Conservation (phyloP, 257 asterid species). For the Echites panduratus region DNA sequence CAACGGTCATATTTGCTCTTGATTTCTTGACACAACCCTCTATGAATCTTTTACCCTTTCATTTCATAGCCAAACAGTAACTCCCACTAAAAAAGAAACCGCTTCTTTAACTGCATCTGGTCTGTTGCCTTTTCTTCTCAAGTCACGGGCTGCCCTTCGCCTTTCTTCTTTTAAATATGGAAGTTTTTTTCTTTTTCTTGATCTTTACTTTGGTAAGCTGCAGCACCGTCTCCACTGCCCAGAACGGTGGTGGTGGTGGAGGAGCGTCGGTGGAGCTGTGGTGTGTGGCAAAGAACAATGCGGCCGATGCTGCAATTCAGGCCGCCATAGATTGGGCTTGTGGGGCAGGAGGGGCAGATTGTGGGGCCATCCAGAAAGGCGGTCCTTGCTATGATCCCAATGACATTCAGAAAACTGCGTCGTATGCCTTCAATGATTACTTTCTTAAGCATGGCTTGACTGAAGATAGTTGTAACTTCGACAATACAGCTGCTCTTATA, state of each 20-base stretch:
- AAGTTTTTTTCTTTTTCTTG: conserved; percentile 8
- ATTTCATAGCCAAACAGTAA: neutral
- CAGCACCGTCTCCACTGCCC: conserved; percentile 32
- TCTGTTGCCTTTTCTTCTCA: neutral
- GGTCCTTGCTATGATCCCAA: conserved; percentile 75
- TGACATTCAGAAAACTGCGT: conserved; percentile 69
- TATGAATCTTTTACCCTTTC: neutral
- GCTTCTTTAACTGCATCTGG: neutral
- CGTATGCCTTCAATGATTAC: conserved; percentile 79
- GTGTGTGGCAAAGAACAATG: conserved; percentile 96
- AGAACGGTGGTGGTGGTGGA: conserved; percentile 22
- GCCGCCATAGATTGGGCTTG: conserved; percentile 83
- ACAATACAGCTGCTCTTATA: conserved; percentile 66
- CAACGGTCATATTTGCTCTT: conserved; percentile 5
- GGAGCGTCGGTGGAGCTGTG: conserved; percentile 49
- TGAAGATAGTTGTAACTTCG: conserved; percentile 56
- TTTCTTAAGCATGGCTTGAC: conserved; percentile 45
- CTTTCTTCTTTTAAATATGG: conserved; percentile 5
- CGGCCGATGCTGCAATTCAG: conserved; percentile 69
- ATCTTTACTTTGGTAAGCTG: conserved; percentile 11
- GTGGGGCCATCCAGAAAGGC: conserved; percentile 64
- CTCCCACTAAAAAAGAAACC: neutral
- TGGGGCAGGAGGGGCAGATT: conserved; percentile 72
- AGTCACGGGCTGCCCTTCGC: no score
- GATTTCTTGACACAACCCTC: neutral